phyloP scores from a whole-genome alignment of 345 rosid species.

The Populus pruinosa region DNA sequence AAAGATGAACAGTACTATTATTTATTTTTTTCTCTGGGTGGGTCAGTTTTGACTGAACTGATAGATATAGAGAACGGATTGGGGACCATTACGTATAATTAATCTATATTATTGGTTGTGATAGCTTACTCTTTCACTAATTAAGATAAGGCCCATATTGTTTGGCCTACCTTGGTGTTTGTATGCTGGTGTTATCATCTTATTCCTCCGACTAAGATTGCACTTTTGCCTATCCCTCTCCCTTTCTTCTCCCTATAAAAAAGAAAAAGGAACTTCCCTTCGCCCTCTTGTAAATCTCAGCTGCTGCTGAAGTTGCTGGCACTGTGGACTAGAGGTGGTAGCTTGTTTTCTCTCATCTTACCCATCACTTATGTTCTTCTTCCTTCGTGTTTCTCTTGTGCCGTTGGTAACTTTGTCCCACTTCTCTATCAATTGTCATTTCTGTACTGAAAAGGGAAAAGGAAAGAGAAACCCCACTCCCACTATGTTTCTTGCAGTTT shows the following conservation, averaged over 20 bases:
- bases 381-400: background rate
- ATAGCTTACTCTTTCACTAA: constrained; percentile 14
- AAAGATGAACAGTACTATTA: constrained; percentile 6
- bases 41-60: constrained; percentile 43
- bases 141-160: constrained; percentile 11
- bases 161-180: constrained; percentile 8
- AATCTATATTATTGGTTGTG: constrained; percentile 23
- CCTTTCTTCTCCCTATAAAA: background rate
- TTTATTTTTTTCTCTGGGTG: constrained; percentile 5
- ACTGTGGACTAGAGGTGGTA: background rate
- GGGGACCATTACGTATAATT: constrained; percentile 21
- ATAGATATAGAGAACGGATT: constrained; percentile 1
- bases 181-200: constrained; percentile 13
- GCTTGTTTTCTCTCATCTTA: background rate
- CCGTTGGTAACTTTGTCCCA: background rate
- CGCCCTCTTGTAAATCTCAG: background rate
- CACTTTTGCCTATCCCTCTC: background rate
- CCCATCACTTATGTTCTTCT: background rate
- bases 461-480: background rate
- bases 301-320: background rate
- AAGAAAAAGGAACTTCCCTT: background rate
- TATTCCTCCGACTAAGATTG: constrained; percentile 14
- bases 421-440: background rate
- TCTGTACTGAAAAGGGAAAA: background rate
- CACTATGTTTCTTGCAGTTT: background rate